Percentiles rank a stretch among this genome's conserved stretches.
Conservation (phyloP, 805 yeast species). For the Phaffomyces antillensis region DNA sequence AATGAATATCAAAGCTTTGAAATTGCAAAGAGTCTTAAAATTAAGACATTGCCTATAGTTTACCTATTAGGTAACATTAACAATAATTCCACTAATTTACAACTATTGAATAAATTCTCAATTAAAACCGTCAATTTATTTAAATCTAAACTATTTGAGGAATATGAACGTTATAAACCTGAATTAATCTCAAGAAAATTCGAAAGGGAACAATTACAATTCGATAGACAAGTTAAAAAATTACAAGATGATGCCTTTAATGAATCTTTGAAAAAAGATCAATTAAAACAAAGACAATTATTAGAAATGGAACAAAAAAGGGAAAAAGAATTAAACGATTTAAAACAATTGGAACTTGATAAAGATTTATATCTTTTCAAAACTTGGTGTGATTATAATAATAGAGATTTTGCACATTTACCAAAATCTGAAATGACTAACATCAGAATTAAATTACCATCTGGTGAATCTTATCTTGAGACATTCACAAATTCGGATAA, state of each 20-base stretch:
- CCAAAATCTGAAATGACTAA: constrained; percentile 29
- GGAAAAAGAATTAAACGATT: constrained; percentile 10
- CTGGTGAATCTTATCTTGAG: constrained; percentile 43
- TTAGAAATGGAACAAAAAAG: constrained; percentile 13
- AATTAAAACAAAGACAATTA: constrained; percentile 42
- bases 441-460: constrained; percentile 48
- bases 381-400: neutral
- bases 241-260: constrained; percentile 65
- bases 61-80: constrained; percentile 48
- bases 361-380: constrained; percentile 4
- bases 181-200: constrained; percentile 52
- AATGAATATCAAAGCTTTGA: constrained; percentile 59
- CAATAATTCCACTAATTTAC: constrained; percentile 26
- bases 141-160: constrained; percentile 30
- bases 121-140: constrained; percentile 26
- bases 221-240: constrained; percentile 50
- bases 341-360: neutral
- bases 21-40: constrained; percentile 49
- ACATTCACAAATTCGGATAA: constrained; percentile 34
- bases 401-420: constrained; percentile 10
- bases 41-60: constrained; percentile 49
- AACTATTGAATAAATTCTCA: constrained; percentile 26
- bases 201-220: constrained; percentile 53
- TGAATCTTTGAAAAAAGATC: constrained; percentile 52
- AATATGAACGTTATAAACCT: constrained; percentile 50